These are phyloP conservation scores for Chrysanthemum seticuspe DNA, from an alignment of 129 eudicot genomes.

Conservation along the genomic window DNA sequence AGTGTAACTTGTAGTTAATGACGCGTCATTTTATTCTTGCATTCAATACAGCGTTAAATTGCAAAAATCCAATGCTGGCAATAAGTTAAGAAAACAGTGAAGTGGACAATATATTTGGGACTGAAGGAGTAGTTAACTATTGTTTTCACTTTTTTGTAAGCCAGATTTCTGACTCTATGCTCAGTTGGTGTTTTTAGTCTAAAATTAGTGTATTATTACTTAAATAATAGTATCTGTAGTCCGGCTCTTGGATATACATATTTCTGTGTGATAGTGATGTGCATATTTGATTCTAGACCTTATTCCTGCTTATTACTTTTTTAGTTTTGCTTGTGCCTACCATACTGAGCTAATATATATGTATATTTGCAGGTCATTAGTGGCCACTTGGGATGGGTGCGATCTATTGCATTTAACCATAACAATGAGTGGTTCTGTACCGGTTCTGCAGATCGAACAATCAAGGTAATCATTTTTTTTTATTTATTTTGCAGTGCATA, in stretches of 20 bases:
- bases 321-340: neutral
- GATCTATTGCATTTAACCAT: slow-evolving; percentile 91
- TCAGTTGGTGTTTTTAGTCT: slow-evolving; percentile 4
- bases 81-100: too few species aligned
- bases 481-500: too few species aligned
- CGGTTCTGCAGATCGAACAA: slow-evolving; percentile 97
- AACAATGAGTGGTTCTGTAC: slow-evolving; percentile 96
- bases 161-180: neutral
- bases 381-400: slow-evolving; percentile 99
- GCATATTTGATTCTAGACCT: neutral
- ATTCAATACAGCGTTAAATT: too few species aligned
- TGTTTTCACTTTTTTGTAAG: neutral
- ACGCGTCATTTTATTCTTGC: too few species aligned
- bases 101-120: too few species aligned
- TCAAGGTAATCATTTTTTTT: slow-evolving; percentile 55
- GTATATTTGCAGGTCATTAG: slow-evolving; percentile 65
- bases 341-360: slow-evolving; percentile 7
- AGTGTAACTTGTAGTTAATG: too few species aligned
- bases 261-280: neutral
- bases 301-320: neutral
- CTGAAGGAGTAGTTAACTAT: too few species aligned
- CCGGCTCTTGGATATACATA: slow-evolving; percentile 3
- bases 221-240: neutral
- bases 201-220: neutral
- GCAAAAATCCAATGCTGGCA: too few species aligned